Evolutionary conservation across 345 rosid genomes (phyloP).

Genomic region (Sonneratia alba): DNA sequence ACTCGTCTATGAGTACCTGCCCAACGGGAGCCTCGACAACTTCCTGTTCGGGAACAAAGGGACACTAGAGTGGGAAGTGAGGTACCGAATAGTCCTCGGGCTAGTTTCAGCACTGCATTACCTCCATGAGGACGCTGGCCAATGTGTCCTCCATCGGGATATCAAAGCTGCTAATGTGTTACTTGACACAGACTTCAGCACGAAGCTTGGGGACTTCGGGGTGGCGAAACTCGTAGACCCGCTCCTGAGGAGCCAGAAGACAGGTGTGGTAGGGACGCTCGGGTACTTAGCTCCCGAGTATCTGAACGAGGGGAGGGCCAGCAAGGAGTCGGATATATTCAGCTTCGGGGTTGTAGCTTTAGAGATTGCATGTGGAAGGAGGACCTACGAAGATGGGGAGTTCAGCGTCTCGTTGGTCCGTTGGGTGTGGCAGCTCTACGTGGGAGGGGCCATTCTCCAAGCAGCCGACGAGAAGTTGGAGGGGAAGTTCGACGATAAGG

Average conservation of each 20-base stretch:
- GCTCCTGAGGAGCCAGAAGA: slow-evolving; percentile 8
- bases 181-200: slow-evolving; percentile 15
- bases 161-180: slow-evolving; percentile 15
- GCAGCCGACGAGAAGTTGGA: slow-evolving; percentile 15
- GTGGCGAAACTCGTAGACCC: slow-evolving; percentile 14
- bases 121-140: slow-evolving; percentile 13
- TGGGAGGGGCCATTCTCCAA: slow-evolving; percentile 9
- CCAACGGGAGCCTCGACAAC: slow-evolving; percentile 31
- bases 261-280: slow-evolving; percentile 9
- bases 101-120: slow-evolving; percentile 12
- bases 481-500: slow-evolving; percentile 8
- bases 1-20: slow-evolving; percentile 31
- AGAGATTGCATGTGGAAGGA: slow-evolving; percentile 18
- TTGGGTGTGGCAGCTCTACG: slow-evolving; percentile 20
- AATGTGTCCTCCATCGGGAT: slow-evolving; percentile 15
- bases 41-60: slow-evolving; percentile 18
- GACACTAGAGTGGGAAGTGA: slow-evolving; percentile 2
- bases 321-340: slow-evolving; percentile 14
- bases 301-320: slow-evolving; percentile 9
- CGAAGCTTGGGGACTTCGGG: slow-evolving; percentile 19
- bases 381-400: slow-evolving; percentile 5
- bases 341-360: slow-evolving; percentile 15
- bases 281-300: slow-evolving; percentile 17
- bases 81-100: slow-evolving; percentile 14
- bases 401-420: slow-evolving; percentile 4